Percentiles rank a stretch among this genome's conserved stretches.
phyloP scores from a whole-genome alignment of 2,329 filamentous ascomycete species.

The Trichoderma cornu-damae region DNA sequence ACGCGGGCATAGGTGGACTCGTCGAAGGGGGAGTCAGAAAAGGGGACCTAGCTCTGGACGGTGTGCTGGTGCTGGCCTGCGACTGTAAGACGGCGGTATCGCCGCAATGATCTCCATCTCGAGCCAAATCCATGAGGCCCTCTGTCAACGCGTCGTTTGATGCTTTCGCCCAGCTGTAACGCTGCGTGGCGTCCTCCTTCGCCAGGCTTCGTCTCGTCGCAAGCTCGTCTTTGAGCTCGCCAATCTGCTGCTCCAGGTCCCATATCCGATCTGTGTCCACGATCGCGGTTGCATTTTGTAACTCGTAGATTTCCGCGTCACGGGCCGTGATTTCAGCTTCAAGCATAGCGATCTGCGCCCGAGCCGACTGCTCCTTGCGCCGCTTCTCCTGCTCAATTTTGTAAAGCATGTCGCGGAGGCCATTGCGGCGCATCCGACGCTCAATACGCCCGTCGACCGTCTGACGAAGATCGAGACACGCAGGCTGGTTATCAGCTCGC shows the following conservation, averaged over 20 bases:
- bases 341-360: constrained; percentile 46
- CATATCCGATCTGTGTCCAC: constrained; percentile 45
- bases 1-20: constrained; percentile 39
- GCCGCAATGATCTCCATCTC: constrained; percentile 41
- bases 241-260: constrained; percentile 39
- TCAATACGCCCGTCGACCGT: constrained; percentile 54
- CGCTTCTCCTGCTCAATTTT: constrained; percentile 45
- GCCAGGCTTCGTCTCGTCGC: constrained; percentile 25
- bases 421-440: constrained; percentile 51
- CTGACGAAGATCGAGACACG: constrained; percentile 42
- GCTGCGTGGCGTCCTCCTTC: constrained; percentile 25
- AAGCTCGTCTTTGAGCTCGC: constrained; percentile 34
- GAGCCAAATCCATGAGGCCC: constrained; percentile 39
- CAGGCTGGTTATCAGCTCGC: constrained; percentile 31
- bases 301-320: constrained; percentile 49
- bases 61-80: constrained; percentile 51
- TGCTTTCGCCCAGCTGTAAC: constrained; percentile 48
- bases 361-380: constrained; percentile 35
- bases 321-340: constrained; percentile 44
- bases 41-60: constrained; percentile 40
- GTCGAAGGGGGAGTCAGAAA: constrained; percentile 54
- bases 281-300: constrained; percentile 47
- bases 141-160: constrained; percentile 43
- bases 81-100: constrained; percentile 49
- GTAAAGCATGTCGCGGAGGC: constrained; percentile 56